Evolutionary conservation across 352 stramenopile species (phyloP), one percentile per base, ranked within the genome.

Genomic region (Phytophthora constricta): DNA sequence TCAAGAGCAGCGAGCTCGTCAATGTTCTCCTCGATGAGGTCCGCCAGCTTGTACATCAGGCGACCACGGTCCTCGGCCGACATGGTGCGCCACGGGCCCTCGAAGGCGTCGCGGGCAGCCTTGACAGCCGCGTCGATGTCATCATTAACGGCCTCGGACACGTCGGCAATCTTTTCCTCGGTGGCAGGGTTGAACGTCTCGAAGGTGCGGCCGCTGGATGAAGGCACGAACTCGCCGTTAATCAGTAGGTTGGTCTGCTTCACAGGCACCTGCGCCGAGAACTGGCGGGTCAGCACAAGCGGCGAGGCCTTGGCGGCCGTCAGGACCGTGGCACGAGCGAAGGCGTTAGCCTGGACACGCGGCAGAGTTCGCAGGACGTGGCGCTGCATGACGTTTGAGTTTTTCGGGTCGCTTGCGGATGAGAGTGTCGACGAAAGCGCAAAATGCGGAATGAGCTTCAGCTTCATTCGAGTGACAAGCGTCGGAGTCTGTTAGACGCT

Each of bases 181-280:
- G 81, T 94, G 1, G 86, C 79, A 31, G 87, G 88, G 75, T 96
- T 89, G 50, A 93, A 70, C 4, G 76, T 87, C 46, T 85, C 72
- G 58, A 96, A 95, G 9, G 79, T 95, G 26, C 77, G 74, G 28
- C 86, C 86, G 19, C 64, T 82, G 14, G 67, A 52, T 13, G 82
- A 74, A 20, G 87, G 74, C 52, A 92, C 84, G 58, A 94, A 96
- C 67, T 94, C 72, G 71, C 83, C 83, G 74, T 92, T 89, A 60
- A 97, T 96, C 68, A 97, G 84, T 28, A 96, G 67, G 56, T 90
- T 84, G 51, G 82, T 91, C 62, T 91, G 80, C 62, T 80, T 84
- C 39, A 86, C 62, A n/a, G 61, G 42, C 46, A 79, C 63, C n/a
- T 75, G 61, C 9, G 50, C 48, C 17, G 59, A 72, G 52, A 81